Percentiles rank a stretch among this genome's conserved stretches.
Evolutionary conservation across 495 filamentous ascomycete genomes (phyloP).

Genomic region (Penicillium bialowiezense): DNA sequence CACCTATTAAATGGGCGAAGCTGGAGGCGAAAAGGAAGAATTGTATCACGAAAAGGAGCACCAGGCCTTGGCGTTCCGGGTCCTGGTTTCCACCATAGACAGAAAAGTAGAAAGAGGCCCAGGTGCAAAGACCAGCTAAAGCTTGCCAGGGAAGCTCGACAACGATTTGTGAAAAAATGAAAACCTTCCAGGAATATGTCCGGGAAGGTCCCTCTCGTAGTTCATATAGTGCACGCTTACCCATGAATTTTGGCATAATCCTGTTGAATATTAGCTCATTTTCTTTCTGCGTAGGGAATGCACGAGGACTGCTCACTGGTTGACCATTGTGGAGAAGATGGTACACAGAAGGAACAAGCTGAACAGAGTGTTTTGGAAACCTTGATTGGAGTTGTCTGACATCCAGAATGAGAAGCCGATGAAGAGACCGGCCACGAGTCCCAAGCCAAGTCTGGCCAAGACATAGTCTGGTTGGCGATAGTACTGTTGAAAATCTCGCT

Average conservation of each 20-base stretch:
- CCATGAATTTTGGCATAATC: conserved; percentile 12
- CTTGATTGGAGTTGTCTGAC: conserved; percentile 9
- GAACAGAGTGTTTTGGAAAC: conserved; percentile 11
- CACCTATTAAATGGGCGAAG: too few relatives aligned
- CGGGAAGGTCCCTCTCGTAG: conserved; percentile 46
- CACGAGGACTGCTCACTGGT: too few relatives aligned
- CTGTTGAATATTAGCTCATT: too few relatives aligned
- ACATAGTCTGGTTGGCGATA: conserved; percentile 1
- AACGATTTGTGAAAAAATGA: conserved; percentile 57
- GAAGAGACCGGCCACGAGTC: conserved; percentile 1
- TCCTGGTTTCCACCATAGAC: too few relatives aligned
- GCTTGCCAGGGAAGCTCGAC: conserved; percentile 66
- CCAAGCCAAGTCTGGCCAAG: background rate
- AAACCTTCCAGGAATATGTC: conserved; percentile 62
- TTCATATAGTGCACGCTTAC: conserved; percentile 1
- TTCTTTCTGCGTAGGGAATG: too few relatives aligned
- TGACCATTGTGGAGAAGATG: conserved; percentile 3
- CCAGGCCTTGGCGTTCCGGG: too few relatives aligned
- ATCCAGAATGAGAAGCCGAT: conserved; percentile 24
- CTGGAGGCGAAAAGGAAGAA: too few relatives aligned
- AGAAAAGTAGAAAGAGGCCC: conserved; percentile 19
- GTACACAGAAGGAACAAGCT: conserved; percentile 7
- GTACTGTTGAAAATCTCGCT: conserved; percentile 1
- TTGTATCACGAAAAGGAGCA: too few relatives aligned
- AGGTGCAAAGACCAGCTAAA: conserved; percentile 37